Base-by-base conservation (phyloP, 257 asterid species). In the Solanum chiquidenum region DNA sequence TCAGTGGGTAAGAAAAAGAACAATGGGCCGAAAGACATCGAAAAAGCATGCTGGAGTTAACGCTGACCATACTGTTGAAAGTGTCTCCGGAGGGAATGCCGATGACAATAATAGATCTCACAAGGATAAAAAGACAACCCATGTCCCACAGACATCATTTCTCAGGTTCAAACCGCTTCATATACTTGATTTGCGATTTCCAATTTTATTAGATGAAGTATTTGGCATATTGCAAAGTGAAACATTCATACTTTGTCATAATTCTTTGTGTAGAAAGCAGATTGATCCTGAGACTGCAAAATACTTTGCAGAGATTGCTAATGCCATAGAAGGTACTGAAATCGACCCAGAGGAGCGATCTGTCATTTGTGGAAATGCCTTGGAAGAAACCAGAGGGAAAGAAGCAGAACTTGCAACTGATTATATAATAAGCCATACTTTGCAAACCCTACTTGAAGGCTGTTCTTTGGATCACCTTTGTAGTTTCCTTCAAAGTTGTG, bases 301-400 rank as follows among this genome's bases (percentile, higher is more conserved):
- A 83, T 97, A 97, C 93, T 97, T 96, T 88, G 68, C 98, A 1
- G 98, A 97, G 92, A 96, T 97, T 87, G 89, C 98, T 27, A 96
- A 93, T 87, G 98, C 93, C 21, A 87, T 97, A 31, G 98, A 94
- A 91, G 96, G 99, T 68, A 88, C 86, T 8, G 98, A 95, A 87
- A 83, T 97, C 31, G 99, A 95, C 83, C 60, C 91, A 84, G 98
- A 97, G 83, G 98, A 97, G 91, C 93, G 98, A 85, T 86, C 95
- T 5, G 91, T 86, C 71, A 90, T 97, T 86, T 95, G 99, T 80
- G 96, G 96, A 60, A 97, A 91, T 89, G 98, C 99, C 31, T 90
- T 97, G 93, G 99, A 95, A 89, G 99, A 95, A 90, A 95, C 99
- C 4, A 93, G 92, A 90, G 99, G 99, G 75, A 97, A 95, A 92